These are phyloP conservation scores for Neurospora sp. DNA, from an alignment of 495 filamentous ascomycete species.

Conservation along the genomic window DNA sequence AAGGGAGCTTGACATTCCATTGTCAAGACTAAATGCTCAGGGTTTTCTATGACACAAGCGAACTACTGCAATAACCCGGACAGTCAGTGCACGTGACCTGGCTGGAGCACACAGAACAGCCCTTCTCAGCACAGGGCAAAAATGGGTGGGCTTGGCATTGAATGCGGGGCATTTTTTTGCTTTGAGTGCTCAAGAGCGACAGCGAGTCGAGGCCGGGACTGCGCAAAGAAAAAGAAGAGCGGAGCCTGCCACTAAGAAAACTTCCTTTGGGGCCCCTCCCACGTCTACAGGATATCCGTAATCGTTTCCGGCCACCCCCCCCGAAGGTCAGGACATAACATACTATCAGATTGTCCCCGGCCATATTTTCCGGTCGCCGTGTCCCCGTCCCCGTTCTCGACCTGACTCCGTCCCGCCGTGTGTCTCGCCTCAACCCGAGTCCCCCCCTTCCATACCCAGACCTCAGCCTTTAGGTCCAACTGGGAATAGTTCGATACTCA, in stretches of 20 bases:
- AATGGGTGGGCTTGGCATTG: constrained; percentile 14
- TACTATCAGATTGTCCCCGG: background rate
- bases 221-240: constrained; percentile 10
- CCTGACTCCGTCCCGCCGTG: constrained; percentile 1
- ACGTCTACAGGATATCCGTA: constrained; percentile 10
- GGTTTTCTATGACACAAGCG: background rate
- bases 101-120: constrained; percentile 15
- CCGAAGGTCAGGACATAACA: background rate
- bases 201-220: constrained; percentile 8
- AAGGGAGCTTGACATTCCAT: background rate
- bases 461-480: background rate
- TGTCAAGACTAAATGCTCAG: background rate
- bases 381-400: background rate
- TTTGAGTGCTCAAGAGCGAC: background rate
- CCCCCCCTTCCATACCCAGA: background rate
- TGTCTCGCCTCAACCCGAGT: background rate
- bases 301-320: constrained; percentile 10
- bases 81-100: constrained; percentile 10
- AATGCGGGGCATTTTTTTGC: constrained; percentile 16
- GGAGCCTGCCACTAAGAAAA: constrained; percentile 6
- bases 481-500: constrained; percentile 1
- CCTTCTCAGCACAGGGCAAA: constrained; percentile 6
- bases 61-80: background rate
- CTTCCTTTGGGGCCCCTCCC: constrained; percentile 9
- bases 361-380: background rate